phyloP scores from a whole-genome alignment of 768 basidiomycete species.

The Suillus discolor region DNA sequence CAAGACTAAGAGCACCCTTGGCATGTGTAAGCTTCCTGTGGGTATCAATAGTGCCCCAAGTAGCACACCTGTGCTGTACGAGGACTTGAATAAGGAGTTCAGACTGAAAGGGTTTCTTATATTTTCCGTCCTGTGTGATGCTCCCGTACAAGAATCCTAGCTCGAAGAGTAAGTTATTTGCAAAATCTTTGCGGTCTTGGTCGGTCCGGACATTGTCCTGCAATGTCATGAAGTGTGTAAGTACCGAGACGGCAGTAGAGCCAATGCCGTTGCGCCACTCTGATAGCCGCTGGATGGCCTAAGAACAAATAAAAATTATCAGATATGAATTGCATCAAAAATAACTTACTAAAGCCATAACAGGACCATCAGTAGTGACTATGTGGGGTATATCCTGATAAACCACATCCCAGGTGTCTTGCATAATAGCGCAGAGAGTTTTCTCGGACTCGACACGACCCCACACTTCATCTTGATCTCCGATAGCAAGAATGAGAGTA shows the following conservation, averaged over 20 bases:
- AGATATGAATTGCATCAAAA: conserved; percentile 4
- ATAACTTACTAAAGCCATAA: neutral
- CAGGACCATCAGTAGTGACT: neutral
- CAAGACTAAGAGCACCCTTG: conserved; percentile 9
- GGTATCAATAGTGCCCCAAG: neutral
- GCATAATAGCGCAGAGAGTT: no score
- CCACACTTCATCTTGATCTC: neutral
- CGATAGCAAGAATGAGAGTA: neutral
- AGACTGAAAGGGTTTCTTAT: neutral
- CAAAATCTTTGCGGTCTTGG: no score
- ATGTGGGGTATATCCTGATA: no score
- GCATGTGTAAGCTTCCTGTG: neutral
- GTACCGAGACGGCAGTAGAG: neutral
- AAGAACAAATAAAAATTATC: neutral
- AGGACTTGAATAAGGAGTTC: conserved; percentile 12
- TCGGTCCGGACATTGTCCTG: neutral
- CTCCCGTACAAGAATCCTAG: neutral
- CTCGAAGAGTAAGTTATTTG: no score
- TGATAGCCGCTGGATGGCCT: conserved; percentile 7
- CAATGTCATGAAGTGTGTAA: neutral
- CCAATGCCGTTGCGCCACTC: conserved; percentile 15
- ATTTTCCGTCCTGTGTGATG: neutral
- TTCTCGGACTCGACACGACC: no score
- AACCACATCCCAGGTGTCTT: no score
- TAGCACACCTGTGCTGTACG: conserved; percentile 6